phyloP scores from a whole-genome alignment of 2,329 filamentous ascomycete species.

The Xylariaceae sp. region DNA sequence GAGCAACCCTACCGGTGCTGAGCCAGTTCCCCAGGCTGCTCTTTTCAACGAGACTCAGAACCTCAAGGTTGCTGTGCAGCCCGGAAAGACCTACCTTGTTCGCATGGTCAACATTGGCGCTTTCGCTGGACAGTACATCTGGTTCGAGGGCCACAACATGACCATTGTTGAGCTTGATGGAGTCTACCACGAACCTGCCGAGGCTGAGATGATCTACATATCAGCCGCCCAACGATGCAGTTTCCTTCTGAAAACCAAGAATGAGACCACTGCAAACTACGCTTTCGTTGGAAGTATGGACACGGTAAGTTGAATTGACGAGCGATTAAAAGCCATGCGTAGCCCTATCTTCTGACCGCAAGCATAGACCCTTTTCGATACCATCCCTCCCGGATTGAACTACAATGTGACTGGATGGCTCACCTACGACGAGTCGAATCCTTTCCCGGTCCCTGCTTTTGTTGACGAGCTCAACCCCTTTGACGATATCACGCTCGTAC shows the following conservation, averaged over 20 bases:
- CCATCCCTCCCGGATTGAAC: constrained; percentile 61
- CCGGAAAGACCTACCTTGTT: constrained; percentile 67
- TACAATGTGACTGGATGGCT: constrained; percentile 64
- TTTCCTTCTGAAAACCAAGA: constrained; percentile 58
- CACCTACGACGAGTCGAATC: constrained; percentile 46
- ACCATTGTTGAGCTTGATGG: constrained; percentile 69
- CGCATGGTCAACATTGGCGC: constrained; percentile 69
- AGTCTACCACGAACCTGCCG: constrained; percentile 57
- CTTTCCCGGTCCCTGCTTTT: constrained; percentile 45
- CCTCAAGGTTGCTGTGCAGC: constrained; percentile 53
- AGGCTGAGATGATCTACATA: constrained; percentile 60
- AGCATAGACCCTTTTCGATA: constrained; percentile 59
- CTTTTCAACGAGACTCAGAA: constrained; percentile 68
- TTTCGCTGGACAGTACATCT: constrained; percentile 62
- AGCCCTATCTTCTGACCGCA: constrained; percentile 18
- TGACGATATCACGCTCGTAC: constrained; percentile 68
- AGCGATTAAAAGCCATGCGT: background rate
- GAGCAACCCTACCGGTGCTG: constrained; percentile 51
- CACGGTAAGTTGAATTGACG: constrained; percentile 39
- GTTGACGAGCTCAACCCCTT: constrained; percentile 61
- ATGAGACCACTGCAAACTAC: constrained; percentile 58
- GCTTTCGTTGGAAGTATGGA: constrained; percentile 67
- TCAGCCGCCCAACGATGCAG: constrained; percentile 62
- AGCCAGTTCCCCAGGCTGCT: constrained; percentile 63
- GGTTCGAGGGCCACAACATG: constrained; percentile 63